Conservation (phyloP, 768 basidiomycete species). For the Trametes punicea region DNA sequence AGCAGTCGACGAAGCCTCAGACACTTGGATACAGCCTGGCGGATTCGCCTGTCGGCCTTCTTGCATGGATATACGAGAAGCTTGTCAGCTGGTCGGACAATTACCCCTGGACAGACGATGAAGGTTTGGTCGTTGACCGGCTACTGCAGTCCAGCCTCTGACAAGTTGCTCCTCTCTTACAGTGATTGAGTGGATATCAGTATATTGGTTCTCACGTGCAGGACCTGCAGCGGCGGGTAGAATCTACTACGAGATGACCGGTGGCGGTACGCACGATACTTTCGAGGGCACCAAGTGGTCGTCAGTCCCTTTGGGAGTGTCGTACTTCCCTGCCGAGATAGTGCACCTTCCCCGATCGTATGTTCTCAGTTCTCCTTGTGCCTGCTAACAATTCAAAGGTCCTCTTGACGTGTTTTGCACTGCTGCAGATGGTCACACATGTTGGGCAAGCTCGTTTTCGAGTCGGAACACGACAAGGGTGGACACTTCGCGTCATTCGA, state of each 20-base stretch:
- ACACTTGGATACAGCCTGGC: conserved; percentile 48
- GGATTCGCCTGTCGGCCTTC: conserved; percentile 54
- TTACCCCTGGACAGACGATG: conserved; percentile 58
- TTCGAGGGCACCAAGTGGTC: neutral
- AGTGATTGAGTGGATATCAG: conserved; percentile 37
- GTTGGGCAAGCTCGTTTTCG: conserved; percentile 28
- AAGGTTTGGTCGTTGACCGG: no score
- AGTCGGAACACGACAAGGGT: conserved; percentile 25
- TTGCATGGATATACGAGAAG: conserved; percentile 39
- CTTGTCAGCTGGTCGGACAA: conserved; percentile 37
- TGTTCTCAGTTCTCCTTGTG: neutral
- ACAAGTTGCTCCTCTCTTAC: neutral
- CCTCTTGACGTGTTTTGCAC: neutral
- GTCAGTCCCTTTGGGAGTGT: conserved; percentile 29
- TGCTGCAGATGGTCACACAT: conserved; percentile 24
- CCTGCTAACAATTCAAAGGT: no score
- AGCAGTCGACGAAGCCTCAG: conserved; percentile 35
- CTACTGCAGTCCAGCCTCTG: neutral
- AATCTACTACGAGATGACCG: conserved; percentile 31
- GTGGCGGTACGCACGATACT: conserved; percentile 1
- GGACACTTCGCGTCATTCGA: conserved; percentile 31
- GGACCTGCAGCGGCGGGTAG: conserved; percentile 32
- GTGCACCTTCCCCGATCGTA: conserved; percentile 19
- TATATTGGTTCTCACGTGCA: conserved; percentile 35
- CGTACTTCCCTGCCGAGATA: conserved; percentile 32